Evolutionary conservation across 805 yeast genomes (phyloP), one percentile per base, ranked within the genome.

Genomic region (Ogataea minuta): DNA sequence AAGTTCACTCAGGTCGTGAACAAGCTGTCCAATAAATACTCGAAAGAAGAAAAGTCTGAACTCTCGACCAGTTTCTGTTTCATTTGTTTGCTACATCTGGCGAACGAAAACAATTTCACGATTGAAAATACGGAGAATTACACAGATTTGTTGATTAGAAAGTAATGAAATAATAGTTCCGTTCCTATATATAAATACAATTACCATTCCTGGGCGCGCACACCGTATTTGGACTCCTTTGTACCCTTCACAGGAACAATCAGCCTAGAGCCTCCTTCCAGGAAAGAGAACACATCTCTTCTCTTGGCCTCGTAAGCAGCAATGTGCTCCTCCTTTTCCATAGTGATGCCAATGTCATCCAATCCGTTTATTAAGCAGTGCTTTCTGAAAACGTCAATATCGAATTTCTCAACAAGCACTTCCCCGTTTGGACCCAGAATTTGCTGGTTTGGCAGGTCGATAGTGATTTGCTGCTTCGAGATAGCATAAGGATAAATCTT

Each of bases 321-420:
- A 53, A 93, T 93, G 63, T 55, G 79, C 38, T 77, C 77, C 67
- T 87, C 96, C 67, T 89, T 88, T 66, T 89, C 91, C 55, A 93
- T 69, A 36, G 99, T 93, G 57, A 93, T 76, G 29, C 97, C 97
- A 66, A 93, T 93, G 62, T 93, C 99, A 63, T 93, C 99, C 46
- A 93, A 79, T 48, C 99, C 99, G 51, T 93, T 88, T 41, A 91
- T 71, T 54, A 93, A 74, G 62, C 98, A 93, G 65, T 91, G 95
- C 68, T 90, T 89, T 74, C 97, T 84, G 75, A 90, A 93, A 23
- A 70, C 76, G 64, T 90, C 98, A 46, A 93, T 78, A 4, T 87
- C 96, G 53, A 93, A 93, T 50, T 83, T 74, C 11, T 80, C 89
- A 23, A 89, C 82, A 41, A 90, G 69, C 28, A 85, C 83, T 54